A percentile compares a stretch with the other conserved stretches of the same genome.
Evolutionary conservation across 176 grass and related monocot genomes (phyloP).

Genomic region (Oryza nivara): DNA sequence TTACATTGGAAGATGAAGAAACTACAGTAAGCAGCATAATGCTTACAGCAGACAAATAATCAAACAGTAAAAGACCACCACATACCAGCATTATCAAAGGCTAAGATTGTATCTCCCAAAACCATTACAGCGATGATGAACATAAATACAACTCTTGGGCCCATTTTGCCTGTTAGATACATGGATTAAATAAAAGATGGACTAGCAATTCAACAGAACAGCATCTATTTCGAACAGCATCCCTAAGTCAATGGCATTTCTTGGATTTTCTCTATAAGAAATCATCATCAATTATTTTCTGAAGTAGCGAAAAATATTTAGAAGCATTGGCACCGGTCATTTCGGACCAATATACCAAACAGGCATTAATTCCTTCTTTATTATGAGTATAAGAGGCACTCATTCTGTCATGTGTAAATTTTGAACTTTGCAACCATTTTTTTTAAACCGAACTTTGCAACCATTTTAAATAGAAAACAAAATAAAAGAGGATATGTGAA

Average conservation of each 20-base stretch:
- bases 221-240: too few species aligned
- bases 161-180: slow-evolving; percentile 47
- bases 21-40: not conserved
- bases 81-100: slow-evolving; percentile 50
- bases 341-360: not conserved
- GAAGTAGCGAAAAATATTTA: not conserved
- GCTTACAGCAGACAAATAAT: not conserved
- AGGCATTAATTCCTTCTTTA: not conserved
- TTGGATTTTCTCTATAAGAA: too few species aligned
- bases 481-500: not conserved
- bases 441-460: not conserved
- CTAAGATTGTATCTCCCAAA: slow-evolving; percentile 26
- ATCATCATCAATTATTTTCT: too few species aligned
- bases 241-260: too few species aligned
- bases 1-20: slow-evolving; percentile 12
- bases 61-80: not conserved
- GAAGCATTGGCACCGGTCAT: not conserved
- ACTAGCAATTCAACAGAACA: not conserved
- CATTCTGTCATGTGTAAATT: not conserved
- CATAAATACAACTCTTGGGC: slow-evolving; percentile 26
- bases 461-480: not conserved
- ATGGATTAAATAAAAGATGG: not conserved
- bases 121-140: slow-evolving; percentile 27
- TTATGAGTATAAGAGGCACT: not conserved
- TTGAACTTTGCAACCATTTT: not conserved